Conservation (phyloP, 768 basidiomycete species). For the Serendipita sp. region DNA sequence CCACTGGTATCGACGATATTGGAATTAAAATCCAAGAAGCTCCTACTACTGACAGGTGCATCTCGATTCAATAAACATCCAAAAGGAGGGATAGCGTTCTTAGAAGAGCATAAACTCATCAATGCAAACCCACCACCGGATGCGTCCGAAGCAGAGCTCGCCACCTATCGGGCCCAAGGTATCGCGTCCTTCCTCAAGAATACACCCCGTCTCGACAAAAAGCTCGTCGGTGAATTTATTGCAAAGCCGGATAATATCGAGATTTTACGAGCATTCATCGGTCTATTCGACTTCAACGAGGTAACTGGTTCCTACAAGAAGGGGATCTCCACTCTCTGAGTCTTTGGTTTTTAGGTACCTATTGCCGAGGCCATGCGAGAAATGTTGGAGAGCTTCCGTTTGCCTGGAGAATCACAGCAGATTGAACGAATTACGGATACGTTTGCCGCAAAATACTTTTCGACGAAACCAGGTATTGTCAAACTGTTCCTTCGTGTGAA, state of each 20-base stretch:
- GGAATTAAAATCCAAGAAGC: conserved; percentile 68
- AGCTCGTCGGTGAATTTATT: conserved; percentile 81
- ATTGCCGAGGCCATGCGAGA: conserved; percentile 94
- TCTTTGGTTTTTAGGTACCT: conserved; percentile 46
- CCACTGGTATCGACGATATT: conserved; percentile 41
- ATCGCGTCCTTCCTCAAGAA: conserved; percentile 78
- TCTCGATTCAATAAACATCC: conserved; percentile 85
- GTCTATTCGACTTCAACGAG: conserved; percentile 74
- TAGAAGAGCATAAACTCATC: conserved; percentile 87
- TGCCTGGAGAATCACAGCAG: conserved; percentile 92
- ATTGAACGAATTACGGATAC: conserved; percentile 88
- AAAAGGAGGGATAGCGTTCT: conserved; percentile 73
- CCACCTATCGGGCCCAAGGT: conserved; percentile 31
- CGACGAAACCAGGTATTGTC: conserved; percentile 55
- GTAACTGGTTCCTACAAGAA: conserved; percentile 24
- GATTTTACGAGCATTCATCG: conserved; percentile 72
- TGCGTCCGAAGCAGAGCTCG: conserved; percentile 24
- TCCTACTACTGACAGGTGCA: conserved; percentile 68
- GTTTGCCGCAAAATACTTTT: conserved; percentile 84
- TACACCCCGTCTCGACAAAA: conserved; percentile 78
- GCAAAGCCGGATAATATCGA: conserved; percentile 78
- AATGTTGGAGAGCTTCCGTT: conserved; percentile 77
- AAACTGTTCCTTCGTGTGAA: not conserved
- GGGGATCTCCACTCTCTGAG: too few species aligned
- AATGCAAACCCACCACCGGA: conserved; percentile 11